phyloP scores from a whole-genome alignment of 805 yeast species.

The Cyberlindnera samutprakarnensis region DNA sequence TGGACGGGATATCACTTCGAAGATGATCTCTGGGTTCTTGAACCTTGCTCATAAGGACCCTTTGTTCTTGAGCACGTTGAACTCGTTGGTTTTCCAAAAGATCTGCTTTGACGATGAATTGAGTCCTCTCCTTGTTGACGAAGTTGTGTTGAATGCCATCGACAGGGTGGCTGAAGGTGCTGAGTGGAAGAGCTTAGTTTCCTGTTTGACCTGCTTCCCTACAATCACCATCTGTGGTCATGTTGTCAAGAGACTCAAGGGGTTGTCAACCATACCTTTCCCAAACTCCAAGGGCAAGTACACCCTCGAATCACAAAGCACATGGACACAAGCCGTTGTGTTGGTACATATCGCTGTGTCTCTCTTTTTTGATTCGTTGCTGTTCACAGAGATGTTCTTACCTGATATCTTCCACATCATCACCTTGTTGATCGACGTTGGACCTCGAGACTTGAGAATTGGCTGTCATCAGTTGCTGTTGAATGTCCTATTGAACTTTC shows the following conservation, averaged over 20 bases:
- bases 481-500: constrained; percentile 63
- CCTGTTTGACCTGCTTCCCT: constrained; percentile 57
- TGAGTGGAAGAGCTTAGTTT: constrained; percentile 55
- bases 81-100: constrained; percentile 59
- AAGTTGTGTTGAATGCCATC: constrained; percentile 63
- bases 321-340: constrained; percentile 67
- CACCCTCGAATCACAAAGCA: constrained; percentile 42
- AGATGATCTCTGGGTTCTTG: constrained; percentile 55
- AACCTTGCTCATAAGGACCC: constrained; percentile 44
- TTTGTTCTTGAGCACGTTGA: constrained; percentile 43
- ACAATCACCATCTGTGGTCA: constrained; percentile 67
- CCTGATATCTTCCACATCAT: constrained; percentile 68
- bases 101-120: constrained; percentile 56
- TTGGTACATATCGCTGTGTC: constrained; percentile 56
- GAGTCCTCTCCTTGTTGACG: constrained; percentile 56
- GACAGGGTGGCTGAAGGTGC: constrained; percentile 73
- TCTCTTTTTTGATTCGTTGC: constrained; percentile 61
- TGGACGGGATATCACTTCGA: constrained; percentile 56
- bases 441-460: constrained; percentile 47
- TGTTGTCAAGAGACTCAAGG: constrained; percentile 49
- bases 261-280: constrained; percentile 42
- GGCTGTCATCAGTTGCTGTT: constrained; percentile 54
- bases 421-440: constrained; percentile 47
- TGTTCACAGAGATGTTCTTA: constrained; percentile 53
- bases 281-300: constrained; percentile 33